These are phyloP conservation scores for Ascochyta viciae-villosae DNA, from an alignment of 2,329 filamentous ascomycete genomes.

Conservation along the genomic window DNA sequence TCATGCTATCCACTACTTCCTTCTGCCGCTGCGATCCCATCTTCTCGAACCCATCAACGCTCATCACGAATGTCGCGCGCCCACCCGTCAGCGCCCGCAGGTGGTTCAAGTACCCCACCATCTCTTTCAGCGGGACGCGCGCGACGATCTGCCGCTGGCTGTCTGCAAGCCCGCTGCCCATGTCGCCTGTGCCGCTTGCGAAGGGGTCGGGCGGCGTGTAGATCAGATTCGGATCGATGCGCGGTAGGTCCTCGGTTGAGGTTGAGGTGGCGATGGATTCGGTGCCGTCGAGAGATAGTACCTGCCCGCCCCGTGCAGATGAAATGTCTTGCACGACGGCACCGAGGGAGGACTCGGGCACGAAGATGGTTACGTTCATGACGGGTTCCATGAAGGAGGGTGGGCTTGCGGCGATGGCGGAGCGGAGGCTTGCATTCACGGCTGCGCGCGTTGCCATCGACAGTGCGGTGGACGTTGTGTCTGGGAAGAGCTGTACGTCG, in stretches of 20 bases:
- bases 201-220: conserved; percentile 92
- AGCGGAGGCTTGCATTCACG: conserved; percentile 72
- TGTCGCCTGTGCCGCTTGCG: conserved; percentile 46
- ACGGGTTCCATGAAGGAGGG: conserved; percentile 88
- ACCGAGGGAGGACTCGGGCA: conserved; percentile 82
- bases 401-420: conserved; percentile 61
- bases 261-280: conserved; percentile 16
- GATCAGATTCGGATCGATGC: conserved; percentile 75
- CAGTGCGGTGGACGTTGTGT: conserved; percentile 70
- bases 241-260: conserved; percentile 41
- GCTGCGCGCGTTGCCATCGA: conserved; percentile 70
- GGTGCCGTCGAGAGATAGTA: conserved; percentile 69
- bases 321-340: conserved; percentile 83
- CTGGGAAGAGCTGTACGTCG: conserved; percentile 67
- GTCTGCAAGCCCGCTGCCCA: conserved; percentile 28
- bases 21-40: conserved; percentile 68
- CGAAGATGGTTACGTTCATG: conserved; percentile 86
- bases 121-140: conserved; percentile 91
- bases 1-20: conserved; percentile 55
- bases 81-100: conserved; percentile 88
- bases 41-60: conserved; percentile 73
- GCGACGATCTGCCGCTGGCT: conserved; percentile 71
- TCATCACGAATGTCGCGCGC: conserved; percentile 79
- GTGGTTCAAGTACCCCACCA: conserved; percentile 93
- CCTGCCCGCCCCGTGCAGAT: conserved; percentile 74